Conservation (phyloP, 2,329 filamentous ascomycete genomes). For the Didymella pomorum region DNA sequence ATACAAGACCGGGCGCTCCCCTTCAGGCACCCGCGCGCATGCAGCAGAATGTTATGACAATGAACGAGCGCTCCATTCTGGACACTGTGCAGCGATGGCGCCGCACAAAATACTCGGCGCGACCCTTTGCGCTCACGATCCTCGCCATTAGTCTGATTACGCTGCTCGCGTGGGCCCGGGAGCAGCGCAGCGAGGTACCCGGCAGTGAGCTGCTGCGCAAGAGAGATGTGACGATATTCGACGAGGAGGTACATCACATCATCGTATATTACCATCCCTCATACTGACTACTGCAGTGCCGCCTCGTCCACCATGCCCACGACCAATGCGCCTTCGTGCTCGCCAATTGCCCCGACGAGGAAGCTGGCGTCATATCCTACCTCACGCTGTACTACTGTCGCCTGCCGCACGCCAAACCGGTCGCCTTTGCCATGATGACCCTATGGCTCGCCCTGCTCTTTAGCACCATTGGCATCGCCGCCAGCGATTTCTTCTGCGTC, state of each 20-base stretch:
- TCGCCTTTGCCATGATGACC: conserved; percentile 81
- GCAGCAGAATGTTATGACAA: conserved; percentile 29
- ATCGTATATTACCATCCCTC: background rate
- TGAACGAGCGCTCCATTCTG: conserved; percentile 33
- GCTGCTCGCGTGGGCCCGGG: conserved; percentile 41
- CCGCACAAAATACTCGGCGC: conserved; percentile 46
- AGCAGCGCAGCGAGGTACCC: conserved; percentile 12
- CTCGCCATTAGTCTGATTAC: conserved; percentile 40
- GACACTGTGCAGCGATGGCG: conserved; percentile 35
- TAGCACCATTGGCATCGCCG: conserved; percentile 95
- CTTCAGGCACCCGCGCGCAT: conserved; percentile 15
- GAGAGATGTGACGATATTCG: conserved; percentile 35
- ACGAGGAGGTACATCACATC: conserved; percentile 41
- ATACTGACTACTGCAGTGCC: conserved; percentile 61
- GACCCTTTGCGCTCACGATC: conserved; percentile 49
- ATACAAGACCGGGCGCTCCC: background rate
- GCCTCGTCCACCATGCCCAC: conserved; percentile 74
- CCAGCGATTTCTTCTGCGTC: conserved; percentile 97
- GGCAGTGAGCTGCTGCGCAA: conserved; percentile 18
- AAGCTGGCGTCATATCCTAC: conserved; percentile 89
- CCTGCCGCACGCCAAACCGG: conserved; percentile 70
- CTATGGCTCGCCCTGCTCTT: conserved; percentile 90
- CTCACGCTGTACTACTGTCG: conserved; percentile 90
- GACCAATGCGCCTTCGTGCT: conserved; percentile 90
- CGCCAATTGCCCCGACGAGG: conserved; percentile 83